Conservation (phyloP, 1,139 yeast genomes). For the Schwanniomyces etchellsii region DNA sequence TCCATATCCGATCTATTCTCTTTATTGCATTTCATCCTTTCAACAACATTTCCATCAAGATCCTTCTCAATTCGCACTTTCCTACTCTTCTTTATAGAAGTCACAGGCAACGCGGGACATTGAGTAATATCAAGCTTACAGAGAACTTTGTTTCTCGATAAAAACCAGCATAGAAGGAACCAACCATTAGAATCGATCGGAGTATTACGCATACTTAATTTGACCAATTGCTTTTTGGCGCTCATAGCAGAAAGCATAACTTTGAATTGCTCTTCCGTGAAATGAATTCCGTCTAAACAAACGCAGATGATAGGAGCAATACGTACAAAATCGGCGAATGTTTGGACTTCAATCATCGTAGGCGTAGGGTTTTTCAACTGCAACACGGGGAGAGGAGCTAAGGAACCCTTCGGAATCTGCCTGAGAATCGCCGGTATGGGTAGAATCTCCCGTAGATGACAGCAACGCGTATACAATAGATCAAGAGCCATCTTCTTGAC, state of each 20-base stretch:
- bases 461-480: conserved; percentile 65
- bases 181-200: conserved; percentile 66
- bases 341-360: conserved; percentile 64
- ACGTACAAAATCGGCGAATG: conserved; percentile 70
- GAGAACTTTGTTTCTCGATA: conserved; percentile 54
- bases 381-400: conserved; percentile 60
- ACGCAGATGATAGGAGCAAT: conserved; percentile 68
- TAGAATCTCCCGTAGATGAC: conserved; percentile 66
- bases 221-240: conserved; percentile 56
- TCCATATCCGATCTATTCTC: conserved; percentile 68
- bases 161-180: conserved; percentile 65
- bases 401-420: conserved; percentile 65
- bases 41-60: conserved; percentile 24
- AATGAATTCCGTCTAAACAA: conserved; percentile 63
- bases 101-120: conserved; percentile 57
- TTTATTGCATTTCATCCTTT: conserved; percentile 54
- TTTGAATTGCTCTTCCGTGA: conserved; percentile 60
- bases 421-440: conserved; percentile 75
- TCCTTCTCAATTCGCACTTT: conserved; percentile 15
- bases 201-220: conserved; percentile 65
- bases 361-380: conserved; percentile 71
- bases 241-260: conserved; percentile 57
- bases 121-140: conserved; percentile 63
- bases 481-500: conserved; percentile 51
- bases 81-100: conserved; percentile 44